Percentiles rank a stretch among this genome's conserved stretches.
Conservation (phyloP, 139 green algal genomes). For the Ostreobium quekettii region DNA sequence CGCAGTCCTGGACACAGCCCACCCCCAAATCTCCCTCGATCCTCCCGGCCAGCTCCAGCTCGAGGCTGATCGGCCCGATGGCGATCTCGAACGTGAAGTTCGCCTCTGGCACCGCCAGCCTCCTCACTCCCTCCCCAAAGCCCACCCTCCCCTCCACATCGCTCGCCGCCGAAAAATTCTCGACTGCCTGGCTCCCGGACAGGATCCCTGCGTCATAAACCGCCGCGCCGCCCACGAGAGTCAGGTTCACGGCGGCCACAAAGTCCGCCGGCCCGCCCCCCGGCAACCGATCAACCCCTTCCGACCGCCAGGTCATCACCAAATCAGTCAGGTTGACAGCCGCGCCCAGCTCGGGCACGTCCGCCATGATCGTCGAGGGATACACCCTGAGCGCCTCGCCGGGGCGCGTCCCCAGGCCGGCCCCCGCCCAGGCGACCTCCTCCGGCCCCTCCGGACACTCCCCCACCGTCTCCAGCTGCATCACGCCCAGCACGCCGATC, state of each 20-base stretch:
- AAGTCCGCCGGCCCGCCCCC: not conserved
- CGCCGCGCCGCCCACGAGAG: not conserved
- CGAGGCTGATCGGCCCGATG: constrained; percentile 10
- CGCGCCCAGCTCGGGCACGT: no score
- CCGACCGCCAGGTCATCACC: no score
- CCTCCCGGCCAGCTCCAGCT: constrained; percentile 7
- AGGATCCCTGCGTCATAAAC: constrained; percentile 1
- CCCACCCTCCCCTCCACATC: not conserved
- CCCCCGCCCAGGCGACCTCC: no score
- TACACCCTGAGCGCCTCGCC: no score
- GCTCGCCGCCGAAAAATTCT: not conserved
- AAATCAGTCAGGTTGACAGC: no score
- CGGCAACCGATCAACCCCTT: no score
- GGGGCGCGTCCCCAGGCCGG: no score
- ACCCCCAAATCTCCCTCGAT: constrained; percentile 1
- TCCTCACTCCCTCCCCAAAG: not conserved
- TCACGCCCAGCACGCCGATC: not conserved
- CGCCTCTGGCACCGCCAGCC: not conserved
- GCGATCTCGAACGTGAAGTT: constrained; percentile 9
- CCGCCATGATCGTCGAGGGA: no score
- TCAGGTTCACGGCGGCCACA: not conserved
- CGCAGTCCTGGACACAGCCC: constrained; percentile 1
- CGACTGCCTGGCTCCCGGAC: not conserved
- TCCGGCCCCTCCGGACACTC: not conserved
- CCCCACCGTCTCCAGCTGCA: not conserved